phyloP scores from a whole-genome alignment of 805 yeast species.

The Metschnikowia cubensis region DNA sequence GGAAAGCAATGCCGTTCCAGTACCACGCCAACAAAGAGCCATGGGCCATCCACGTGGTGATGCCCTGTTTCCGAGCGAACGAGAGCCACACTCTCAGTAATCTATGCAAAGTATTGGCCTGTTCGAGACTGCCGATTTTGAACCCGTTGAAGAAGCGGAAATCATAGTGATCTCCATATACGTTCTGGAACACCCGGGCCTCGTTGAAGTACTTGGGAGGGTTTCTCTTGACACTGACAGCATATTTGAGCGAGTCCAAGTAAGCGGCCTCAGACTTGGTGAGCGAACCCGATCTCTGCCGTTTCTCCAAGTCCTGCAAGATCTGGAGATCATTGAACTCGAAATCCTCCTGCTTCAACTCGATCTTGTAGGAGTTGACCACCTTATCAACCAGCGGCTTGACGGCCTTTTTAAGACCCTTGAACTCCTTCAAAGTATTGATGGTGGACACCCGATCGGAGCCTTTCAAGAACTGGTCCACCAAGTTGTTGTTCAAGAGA shows the following conservation, averaged over 20 bases:
- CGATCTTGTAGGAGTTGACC: constrained; percentile 25
- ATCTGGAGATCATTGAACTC: constrained; percentile 20
- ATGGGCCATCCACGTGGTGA: constrained; percentile 28
- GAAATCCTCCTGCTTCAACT: constrained; percentile 27
- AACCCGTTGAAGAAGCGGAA: constrained; percentile 26
- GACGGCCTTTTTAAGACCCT: constrained; percentile 16
- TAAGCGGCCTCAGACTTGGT: constrained; percentile 8
- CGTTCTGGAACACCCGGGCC: constrained; percentile 25
- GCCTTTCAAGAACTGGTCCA: constrained; percentile 18
- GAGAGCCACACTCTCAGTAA: constrained; percentile 25
- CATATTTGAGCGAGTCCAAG: constrained; percentile 13
- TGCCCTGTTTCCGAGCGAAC: constrained; percentile 24
- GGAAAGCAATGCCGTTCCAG: constrained; percentile 28
- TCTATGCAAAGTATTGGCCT: constrained; percentile 20
- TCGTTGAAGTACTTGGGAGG: constrained; percentile 42
- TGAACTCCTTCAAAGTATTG: constrained; percentile 22
- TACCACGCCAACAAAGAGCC: constrained; percentile 29
- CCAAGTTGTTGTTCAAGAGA: constrained; percentile 23
- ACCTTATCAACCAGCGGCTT: constrained; percentile 23
- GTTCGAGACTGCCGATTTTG: constrained; percentile 18
- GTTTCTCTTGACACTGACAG: constrained; percentile 6
- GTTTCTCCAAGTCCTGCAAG: constrained; percentile 16
- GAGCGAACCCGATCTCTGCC: constrained; percentile 8
- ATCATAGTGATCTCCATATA: constrained; percentile 26
- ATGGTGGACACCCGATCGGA: constrained; percentile 5